Evolutionary conservation across 2,329 filamentous ascomycete species (phyloP).

Genomic region (Fusarium anguioides): DNA sequence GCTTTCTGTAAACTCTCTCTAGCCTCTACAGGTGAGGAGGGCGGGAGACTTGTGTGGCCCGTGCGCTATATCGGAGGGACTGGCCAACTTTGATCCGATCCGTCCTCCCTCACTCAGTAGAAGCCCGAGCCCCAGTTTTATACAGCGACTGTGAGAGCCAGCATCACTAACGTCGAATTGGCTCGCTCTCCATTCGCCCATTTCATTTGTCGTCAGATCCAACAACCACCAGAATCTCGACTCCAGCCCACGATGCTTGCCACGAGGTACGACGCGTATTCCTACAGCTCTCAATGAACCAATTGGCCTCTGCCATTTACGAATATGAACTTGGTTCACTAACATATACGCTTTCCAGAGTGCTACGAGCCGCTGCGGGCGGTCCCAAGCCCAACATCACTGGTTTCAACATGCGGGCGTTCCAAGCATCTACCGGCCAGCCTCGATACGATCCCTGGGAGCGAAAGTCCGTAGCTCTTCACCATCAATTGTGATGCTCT

Average conservation of each 20-base stretch:
- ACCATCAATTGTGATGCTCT: background rate
- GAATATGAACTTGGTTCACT: constrained; percentile 19
- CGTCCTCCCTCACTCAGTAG: too few species aligned
- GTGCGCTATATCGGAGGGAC: constrained; percentile 38
- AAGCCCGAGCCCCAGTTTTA: constrained; percentile 22
- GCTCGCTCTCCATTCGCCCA: constrained; percentile 47
- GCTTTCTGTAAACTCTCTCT: constrained; percentile 28
- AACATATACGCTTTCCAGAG: constrained; percentile 45
- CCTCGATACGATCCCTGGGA: constrained; percentile 75
- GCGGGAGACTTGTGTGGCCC: constrained; percentile 32
- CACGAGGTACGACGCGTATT: constrained; percentile 50
- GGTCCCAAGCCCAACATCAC: constrained; percentile 79
- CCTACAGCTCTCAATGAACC: background rate
- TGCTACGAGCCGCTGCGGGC: constrained; percentile 63
- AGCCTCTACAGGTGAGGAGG: constrained; percentile 34
- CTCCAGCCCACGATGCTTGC: constrained; percentile 52
- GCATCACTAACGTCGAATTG: constrained; percentile 43
- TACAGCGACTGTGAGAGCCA: constrained; percentile 14
- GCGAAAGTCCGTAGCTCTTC: constrained; percentile 62
- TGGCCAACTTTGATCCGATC: constrained; percentile 43
- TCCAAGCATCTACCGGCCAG: constrained; percentile 75
- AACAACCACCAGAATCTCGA: constrained; percentile 41
- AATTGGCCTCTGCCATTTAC: constrained; percentile 18
- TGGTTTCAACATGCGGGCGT: constrained; percentile 88
- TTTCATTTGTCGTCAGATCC: constrained; percentile 46